These are phyloP conservation scores for Scheffersomyces cryptocercus DNA, from an alignment of 1,139 yeast species.

Conservation along the genomic window DNA sequence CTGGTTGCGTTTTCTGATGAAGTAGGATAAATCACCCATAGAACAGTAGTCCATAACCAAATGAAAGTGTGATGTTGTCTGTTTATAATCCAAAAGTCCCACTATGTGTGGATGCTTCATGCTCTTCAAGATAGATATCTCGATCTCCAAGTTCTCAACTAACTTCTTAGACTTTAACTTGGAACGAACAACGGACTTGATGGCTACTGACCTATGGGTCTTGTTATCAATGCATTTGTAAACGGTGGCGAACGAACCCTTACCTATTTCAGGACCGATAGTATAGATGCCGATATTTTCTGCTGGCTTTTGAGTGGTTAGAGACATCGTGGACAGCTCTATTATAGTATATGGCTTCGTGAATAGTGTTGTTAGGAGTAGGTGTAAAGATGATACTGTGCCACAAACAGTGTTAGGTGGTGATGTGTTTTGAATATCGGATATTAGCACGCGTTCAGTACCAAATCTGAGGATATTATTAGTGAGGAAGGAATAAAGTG, in stretches of 20 bases:
- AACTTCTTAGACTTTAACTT: conserved; percentile 83
- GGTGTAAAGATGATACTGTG: too few relatives aligned
- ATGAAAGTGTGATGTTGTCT: conserved; percentile 79
- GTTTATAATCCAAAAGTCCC: conserved; percentile 76
- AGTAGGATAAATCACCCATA: conserved; percentile 86
- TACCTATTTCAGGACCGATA: conserved; percentile 79
- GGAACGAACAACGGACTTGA: conserved; percentile 83
- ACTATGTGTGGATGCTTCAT: conserved; percentile 94
- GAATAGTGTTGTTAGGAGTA: too few relatives aligned
- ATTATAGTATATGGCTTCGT: too few relatives aligned
- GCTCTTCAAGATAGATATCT: conserved; percentile 80
- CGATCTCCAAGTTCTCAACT: conserved; percentile 87
- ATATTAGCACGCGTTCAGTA: too few relatives aligned
- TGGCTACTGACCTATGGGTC: conserved; percentile 69
- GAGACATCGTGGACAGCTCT: too few relatives aligned
- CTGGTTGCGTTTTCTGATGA: conserved; percentile 76
- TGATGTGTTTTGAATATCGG: too few relatives aligned
- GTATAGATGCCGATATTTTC: conserved; percentile 44
- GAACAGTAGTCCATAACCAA: conserved; percentile 97
- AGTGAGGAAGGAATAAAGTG: too few relatives aligned
- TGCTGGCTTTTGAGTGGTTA: neutral
- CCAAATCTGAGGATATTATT: too few relatives aligned
- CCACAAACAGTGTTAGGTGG: too few relatives aligned
- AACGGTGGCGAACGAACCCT: conserved; percentile 94
- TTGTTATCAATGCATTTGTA: conserved; percentile 52